These are phyloP conservation scores for Ammopiptanthus mongolicus DNA, from an alignment of 306 rosid species.

Conservation along the genomic window DNA sequence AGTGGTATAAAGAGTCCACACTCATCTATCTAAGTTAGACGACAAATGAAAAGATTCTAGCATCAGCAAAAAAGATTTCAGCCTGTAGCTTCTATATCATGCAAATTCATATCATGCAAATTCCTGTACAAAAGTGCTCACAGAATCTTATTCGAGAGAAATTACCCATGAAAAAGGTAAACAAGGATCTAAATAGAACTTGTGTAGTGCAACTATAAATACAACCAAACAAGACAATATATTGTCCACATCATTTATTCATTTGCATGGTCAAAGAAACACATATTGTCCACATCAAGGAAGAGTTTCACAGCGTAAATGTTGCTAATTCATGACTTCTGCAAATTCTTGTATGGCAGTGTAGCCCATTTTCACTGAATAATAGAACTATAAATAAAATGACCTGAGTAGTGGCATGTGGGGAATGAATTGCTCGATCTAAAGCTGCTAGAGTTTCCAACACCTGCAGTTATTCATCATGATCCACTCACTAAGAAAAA, in stretches of 20 bases:
- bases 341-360: constrained; percentile 2
- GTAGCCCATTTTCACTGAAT: not conserved
- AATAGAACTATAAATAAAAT: not conserved
- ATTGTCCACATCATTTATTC: not conserved
- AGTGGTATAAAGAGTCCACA: not conserved
- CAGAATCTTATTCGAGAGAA: not conserved
- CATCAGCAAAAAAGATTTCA: not conserved
- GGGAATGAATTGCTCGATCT: constrained; percentile 95
- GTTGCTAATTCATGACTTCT: constrained; percentile 10
- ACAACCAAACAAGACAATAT: not conserved
- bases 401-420: constrained; percentile 97
- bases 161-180: not conserved
- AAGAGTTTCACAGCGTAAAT: not conserved
- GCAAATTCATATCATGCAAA: not conserved
- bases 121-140: not conserved
- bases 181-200: not conserved
- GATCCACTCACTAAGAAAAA: constrained; percentile 12
- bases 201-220: not conserved
- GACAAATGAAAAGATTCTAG: not conserved
- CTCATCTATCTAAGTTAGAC: not conserved
- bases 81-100: not conserved
- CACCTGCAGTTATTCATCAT: constrained; percentile 48
- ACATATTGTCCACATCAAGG: not conserved
- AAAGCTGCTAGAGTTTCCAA: constrained; percentile 95
- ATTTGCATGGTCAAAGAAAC: not conserved